Evolutionary conservation across 1,284 basidiomycete genomes (phyloP).

Genomic region (Entoloma clypeatum): DNA sequence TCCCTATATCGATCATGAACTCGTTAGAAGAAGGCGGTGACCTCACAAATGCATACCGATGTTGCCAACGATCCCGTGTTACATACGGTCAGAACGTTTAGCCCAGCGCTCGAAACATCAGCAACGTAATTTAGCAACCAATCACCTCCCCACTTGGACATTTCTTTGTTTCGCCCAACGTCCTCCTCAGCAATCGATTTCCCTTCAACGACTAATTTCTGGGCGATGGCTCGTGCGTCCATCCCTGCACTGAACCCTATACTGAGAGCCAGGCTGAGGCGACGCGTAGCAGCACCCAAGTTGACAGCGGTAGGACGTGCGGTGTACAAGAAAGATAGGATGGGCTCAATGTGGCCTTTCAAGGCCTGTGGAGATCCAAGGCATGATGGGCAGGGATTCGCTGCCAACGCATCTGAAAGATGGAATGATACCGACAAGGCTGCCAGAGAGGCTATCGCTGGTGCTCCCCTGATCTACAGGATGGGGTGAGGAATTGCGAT

Average conservation of each 20-base stretch:
- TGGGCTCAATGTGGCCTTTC: conserved; percentile 47
- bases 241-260: conserved; percentile 37
- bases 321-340: conserved; percentile 72
- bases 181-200: conserved; percentile 77
- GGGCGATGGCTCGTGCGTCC: conserved; percentile 46
- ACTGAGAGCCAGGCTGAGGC: conserved; percentile 53
- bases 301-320: conserved; percentile 95
- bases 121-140: conserved; percentile 70
- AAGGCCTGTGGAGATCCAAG: conserved; percentile 48
- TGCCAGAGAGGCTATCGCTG: conserved; percentile 90
- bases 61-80: conserved; percentile 93
- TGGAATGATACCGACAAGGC: conserved; percentile 73
- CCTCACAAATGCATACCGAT: conserved; percentile 52
- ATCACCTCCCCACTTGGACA: conserved; percentile 79
- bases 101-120: conserved; percentile 42
- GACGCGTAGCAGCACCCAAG: conserved; percentile 76
- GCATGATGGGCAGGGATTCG: conserved; percentile 43
- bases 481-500: conserved; percentile 8
- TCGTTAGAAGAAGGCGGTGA: conserved; percentile 5
- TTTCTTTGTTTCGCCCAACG: conserved; percentile 75
- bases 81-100: conserved; percentile 91
- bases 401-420: conserved; percentile 44
- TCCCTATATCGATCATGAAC: conserved; percentile 55
- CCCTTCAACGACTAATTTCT: conserved; percentile 60
- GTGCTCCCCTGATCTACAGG: conserved; percentile 81